Conservation (phyloP, 108 stramenopile species). For the Pseudonitzschia multiseries region DNA sequence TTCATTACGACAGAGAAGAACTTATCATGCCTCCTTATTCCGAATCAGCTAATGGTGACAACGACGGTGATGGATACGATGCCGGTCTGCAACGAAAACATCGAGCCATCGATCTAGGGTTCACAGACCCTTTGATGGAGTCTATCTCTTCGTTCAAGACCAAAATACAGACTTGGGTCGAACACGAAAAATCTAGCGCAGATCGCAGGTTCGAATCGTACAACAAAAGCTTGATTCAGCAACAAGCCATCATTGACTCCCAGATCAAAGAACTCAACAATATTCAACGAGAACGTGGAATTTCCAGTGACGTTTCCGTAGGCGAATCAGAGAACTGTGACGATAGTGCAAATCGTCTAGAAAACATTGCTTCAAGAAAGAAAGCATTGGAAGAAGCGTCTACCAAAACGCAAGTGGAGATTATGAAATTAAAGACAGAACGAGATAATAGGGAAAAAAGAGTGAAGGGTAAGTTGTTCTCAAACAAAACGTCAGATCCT, state of each 20-base stretch:
- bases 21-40: neutral
- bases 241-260: slow-evolving; percentile 34
- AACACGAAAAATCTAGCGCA: slow-evolving; percentile 38
- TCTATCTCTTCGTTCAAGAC: slow-evolving; percentile 20
- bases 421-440: slow-evolving; percentile 29
- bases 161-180: slow-evolving; percentile 36
- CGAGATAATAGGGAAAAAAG: slow-evolving; percentile 25
- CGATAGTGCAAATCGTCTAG: neutral
- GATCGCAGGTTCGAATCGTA: slow-evolving; percentile 44
- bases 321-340: neutral
- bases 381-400: slow-evolving; percentile 23
- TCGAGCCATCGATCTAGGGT: slow-evolving; percentile 11
- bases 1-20: neutral
- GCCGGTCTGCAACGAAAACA: neutral
- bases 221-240: slow-evolving; percentile 24
- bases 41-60: neutral
- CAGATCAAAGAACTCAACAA: slow-evolving; percentile 21
- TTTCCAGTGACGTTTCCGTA: neutral
- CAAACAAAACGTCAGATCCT: neutral
- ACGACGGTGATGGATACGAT: neutral
- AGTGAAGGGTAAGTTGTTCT: slow-evolving; percentile 28
- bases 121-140: slow-evolving; percentile 26
- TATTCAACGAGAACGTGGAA: slow-evolving; percentile 38
- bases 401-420: slow-evolving; percentile 9
- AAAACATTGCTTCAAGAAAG: slow-evolving; percentile 21